These are phyloP conservation scores for Epithele typhae DNA, from an alignment of 768 basidiomycete genomes.

Conservation along the genomic window DNA sequence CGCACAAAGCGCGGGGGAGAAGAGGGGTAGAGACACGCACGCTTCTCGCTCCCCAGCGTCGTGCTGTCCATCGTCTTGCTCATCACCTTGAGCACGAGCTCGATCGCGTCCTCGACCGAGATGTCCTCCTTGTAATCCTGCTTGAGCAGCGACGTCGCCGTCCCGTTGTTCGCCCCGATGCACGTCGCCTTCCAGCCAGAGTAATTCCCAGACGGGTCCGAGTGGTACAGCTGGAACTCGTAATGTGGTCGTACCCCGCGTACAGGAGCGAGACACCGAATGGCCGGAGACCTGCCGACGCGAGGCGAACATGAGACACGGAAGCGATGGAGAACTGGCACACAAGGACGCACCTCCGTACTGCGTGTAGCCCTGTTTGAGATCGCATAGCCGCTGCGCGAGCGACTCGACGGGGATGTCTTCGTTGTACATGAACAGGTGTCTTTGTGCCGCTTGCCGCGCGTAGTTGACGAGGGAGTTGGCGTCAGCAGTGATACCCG, in stretches of 20 bases:
- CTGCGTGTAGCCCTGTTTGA: slow-evolving; percentile 99
- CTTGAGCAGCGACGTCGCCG: slow-evolving; percentile 90
- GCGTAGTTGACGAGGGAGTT: slow-evolving; percentile 97
- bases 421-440: slow-evolving; percentile 89
- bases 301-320: too few relatives aligned
- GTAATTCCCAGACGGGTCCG: slow-evolving; percentile 98
- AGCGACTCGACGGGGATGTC: slow-evolving; percentile 97
- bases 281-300: slow-evolving; percentile 92
- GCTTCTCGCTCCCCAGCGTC: slow-evolving; percentile 91
- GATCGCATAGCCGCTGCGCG: slow-evolving; percentile 88
- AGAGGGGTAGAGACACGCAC: slow-evolving; percentile 43
- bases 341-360: slow-evolving; percentile 66
- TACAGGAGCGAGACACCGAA: slow-evolving; percentile 98
- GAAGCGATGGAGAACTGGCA: slow-evolving; percentile 92
- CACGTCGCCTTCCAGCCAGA: slow-evolving; percentile 98
- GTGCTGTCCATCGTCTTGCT: slow-evolving; percentile 99
- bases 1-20: too few relatives aligned
- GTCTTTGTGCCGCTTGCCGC: slow-evolving; percentile 83
- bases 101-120: slow-evolving; percentile 84
- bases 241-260: slow-evolving; percentile 96
- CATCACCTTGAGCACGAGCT: slow-evolving; percentile 91
- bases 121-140: slow-evolving; percentile 99
- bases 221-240: slow-evolving; percentile 95
- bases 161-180: slow-evolving; percentile 97
- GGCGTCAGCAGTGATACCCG: slow-evolving; percentile 94